A percentile compares a stretch with the other conserved stretches of the same genome.
phyloP scores from a whole-genome alignment of 2,329 filamentous ascomycete species.

The Aspergillus sp. region DNA sequence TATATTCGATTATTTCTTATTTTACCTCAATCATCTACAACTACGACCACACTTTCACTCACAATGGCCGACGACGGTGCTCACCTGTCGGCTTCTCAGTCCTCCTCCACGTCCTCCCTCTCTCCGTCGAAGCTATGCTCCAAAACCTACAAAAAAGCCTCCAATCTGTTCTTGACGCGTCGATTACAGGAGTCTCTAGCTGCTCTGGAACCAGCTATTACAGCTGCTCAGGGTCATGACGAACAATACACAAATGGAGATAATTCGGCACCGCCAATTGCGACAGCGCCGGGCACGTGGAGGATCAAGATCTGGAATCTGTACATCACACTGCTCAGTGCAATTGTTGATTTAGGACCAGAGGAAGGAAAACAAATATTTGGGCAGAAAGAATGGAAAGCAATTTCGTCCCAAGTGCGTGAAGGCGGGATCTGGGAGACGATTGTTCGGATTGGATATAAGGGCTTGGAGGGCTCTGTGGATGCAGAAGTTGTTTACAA shows the following conservation, averaged over 20 bases:
- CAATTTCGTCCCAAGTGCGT: conserved; percentile 75
- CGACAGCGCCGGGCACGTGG: conserved; percentile 72
- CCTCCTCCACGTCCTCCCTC: conserved; percentile 64
- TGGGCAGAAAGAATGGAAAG: conserved; percentile 79
- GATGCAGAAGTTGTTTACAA: conserved; percentile 82
- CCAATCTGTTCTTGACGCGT: conserved; percentile 89
- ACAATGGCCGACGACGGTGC: conserved; percentile 28
- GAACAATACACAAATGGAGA: conserved; percentile 41
- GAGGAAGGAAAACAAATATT: conserved; percentile 89
- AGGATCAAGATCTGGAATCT: conserved; percentile 96
- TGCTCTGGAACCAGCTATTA: conserved; percentile 77
- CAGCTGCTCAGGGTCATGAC: conserved; percentile 42
- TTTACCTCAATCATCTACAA: background rate
- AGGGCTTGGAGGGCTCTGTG: conserved; percentile 81
- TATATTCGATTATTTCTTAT: conserved; percentile 4
- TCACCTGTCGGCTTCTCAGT: conserved; percentile 34
- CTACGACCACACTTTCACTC: conserved; percentile 5
- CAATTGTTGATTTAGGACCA: conserved; percentile 79
- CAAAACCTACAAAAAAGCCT: conserved; percentile 89
- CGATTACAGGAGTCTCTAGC: conserved; percentile 85
- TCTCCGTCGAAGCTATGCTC: conserved; percentile 63
- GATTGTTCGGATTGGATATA: conserved; percentile 80
- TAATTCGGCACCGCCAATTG: conserved; percentile 61
- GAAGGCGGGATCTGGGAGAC: conserved; percentile 95
- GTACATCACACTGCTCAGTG: conserved; percentile 89